Evolutionary conservation across 2,329 filamentous ascomycete genomes (phyloP).

Genomic region (Fusarium musae): DNA sequence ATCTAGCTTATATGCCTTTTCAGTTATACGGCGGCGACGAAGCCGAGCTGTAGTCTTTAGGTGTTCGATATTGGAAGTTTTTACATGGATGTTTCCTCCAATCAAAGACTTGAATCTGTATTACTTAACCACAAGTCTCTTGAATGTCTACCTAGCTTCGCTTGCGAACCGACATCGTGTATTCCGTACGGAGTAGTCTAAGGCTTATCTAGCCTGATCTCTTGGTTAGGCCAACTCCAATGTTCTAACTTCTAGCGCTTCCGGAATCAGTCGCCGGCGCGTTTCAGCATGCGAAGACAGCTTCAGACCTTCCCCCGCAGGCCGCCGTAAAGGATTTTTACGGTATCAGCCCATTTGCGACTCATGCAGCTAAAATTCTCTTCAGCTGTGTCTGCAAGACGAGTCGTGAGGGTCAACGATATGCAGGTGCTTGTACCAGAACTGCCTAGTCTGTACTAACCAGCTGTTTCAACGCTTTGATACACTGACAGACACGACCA

Average conservation of each 20-base stretch:
- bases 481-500: not conserved
- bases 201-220: not conserved
- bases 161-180: not conserved
- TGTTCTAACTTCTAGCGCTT: conserved; percentile 22
- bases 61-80: not conserved
- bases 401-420: conserved; percentile 7
- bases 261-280: not conserved
- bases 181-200: no score
- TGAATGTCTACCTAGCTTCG: not conserved
- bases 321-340: not conserved
- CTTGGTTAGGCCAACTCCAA: not conserved
- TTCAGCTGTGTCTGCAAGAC: conserved; percentile 1
- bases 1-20: no score
- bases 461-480: conserved; percentile 8
- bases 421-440: not conserved
- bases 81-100: not conserved
- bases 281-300: conserved; percentile 14
- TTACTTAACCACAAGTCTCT: not conserved
- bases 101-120: not conserved
- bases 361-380: conserved; percentile 21
- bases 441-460: not conserved
- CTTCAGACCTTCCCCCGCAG: not conserved
- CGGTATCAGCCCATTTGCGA: not conserved
- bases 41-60: not conserved
- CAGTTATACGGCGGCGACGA: no score